These are phyloP conservation scores for Eucalyptus polybractea DNA, from an alignment of 345 rosid genomes.

Conservation along the genomic window DNA sequence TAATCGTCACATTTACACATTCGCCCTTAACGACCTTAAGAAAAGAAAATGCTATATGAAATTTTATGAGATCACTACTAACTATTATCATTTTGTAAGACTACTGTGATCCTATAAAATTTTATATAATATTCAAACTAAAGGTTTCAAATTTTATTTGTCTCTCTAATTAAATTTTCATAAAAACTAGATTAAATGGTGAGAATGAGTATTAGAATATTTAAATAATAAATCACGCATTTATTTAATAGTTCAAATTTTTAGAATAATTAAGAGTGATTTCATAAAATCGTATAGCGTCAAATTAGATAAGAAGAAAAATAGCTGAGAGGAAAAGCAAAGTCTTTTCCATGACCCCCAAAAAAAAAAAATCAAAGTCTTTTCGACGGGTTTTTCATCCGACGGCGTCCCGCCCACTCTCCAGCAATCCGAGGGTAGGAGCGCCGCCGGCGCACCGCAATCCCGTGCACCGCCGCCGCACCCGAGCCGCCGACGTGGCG, in stretches of 20 bases:
- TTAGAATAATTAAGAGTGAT: no score
- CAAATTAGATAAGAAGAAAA: background rate
- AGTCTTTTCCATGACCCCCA: no score
- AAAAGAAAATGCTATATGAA: background rate
- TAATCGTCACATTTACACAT: background rate
- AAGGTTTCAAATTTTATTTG: no score
- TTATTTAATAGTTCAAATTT: rapidly evolving
- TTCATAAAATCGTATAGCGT: background rate
- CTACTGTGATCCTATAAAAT: no score
- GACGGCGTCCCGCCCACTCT: background rate
- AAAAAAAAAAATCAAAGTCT: background rate
- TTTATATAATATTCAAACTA: no score
- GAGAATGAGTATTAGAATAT: no score
- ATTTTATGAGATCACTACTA: no score
- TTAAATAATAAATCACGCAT: rapidly evolving
- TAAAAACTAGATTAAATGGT: no score
- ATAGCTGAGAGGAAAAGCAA: background rate
- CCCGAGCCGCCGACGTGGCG: slow-evolving; percentile 1
- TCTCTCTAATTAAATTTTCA: no score
- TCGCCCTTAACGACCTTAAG: background rate
- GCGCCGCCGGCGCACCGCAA: background rate
- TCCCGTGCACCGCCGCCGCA: background rate
- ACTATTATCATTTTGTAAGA: no score
- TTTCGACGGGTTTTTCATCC: background rate
- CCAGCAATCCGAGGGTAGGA: background rate